Evolutionary conservation across 2,329 filamentous ascomycete species (phyloP).

Genomic region (Calonectria leucothoes): DNA sequence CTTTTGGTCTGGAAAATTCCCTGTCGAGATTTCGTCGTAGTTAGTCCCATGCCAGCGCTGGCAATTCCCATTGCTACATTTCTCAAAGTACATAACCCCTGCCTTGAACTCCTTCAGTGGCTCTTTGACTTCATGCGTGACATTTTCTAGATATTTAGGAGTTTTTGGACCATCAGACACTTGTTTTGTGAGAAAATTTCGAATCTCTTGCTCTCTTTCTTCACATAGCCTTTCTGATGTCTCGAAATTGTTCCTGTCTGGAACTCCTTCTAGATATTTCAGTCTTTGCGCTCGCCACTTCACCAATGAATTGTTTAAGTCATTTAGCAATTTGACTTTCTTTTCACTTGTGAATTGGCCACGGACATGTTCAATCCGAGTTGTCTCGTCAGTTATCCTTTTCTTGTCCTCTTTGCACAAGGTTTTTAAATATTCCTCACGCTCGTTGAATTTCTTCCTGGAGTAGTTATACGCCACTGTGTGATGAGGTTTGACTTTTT

Average conservation of each 20-base stretch:
- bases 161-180: background rate
- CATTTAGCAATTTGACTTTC: background rate
- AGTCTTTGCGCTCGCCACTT: background rate
- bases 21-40: background rate
- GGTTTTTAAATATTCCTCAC: background rate
- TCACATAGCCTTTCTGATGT: background rate
- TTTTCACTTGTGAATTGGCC: background rate
- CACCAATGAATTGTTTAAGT: background rate
- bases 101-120: background rate
- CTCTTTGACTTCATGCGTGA: background rate
- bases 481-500: background rate
- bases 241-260: background rate
- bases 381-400: background rate
- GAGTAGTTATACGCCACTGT: background rate
- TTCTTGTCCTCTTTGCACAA: background rate
- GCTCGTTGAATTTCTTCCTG: background rate
- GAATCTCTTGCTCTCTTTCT: background rate
- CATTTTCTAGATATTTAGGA: background rate
- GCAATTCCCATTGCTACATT: background rate
- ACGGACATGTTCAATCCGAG: background rate
- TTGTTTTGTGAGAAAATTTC: background rate
- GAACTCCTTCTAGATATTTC: background rate
- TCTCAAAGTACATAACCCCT: background rate
- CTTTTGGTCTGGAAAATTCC: background rate
- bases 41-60: background rate